Evolutionary conservation across 768 basidiomycete genomes (phyloP).

Genomic region (Chalciporus piperatus): DNA sequence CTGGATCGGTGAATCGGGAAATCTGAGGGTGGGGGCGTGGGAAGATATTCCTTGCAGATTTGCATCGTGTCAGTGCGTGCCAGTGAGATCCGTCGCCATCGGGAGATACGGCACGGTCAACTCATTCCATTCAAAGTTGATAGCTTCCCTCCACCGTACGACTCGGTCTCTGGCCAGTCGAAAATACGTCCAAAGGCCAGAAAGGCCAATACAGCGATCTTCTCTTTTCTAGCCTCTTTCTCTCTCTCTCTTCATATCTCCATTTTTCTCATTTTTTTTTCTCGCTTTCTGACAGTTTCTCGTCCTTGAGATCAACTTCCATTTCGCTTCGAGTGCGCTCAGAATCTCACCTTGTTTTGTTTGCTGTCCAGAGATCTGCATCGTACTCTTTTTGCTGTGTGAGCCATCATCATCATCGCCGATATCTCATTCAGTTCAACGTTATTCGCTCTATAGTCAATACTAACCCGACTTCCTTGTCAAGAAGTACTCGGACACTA

Average conservation of each 20-base stretch:
- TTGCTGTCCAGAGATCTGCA: conserved; percentile 14
- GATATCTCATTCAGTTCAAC: conserved; percentile 17
- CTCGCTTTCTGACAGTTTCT: neutral
- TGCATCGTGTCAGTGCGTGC: conserved; percentile 30
- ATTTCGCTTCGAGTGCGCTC: neutral
- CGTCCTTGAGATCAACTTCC: neutral
- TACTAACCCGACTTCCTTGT: conserved; percentile 1
- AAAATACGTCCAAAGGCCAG: too few relatives aligned
- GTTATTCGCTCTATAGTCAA: conserved; percentile 2
- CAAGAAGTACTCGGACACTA: conserved; percentile 7
- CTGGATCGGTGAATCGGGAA: conserved; percentile 31
- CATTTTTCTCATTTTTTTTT: conserved; percentile 7
- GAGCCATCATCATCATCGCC: conserved; percentile 19
- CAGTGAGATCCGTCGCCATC: conserved; percentile 57
- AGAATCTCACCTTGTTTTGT: neutral
- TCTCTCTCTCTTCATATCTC: conserved; percentile 9
- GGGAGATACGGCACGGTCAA: conserved; percentile 58
- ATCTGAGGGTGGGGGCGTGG: conserved; percentile 24
- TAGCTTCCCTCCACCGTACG: conserved; percentile 1
- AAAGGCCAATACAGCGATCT: neutral
- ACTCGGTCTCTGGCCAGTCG: too few relatives aligned
- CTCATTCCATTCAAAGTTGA: conserved; percentile 13
- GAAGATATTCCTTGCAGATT: conserved; percentile 29
- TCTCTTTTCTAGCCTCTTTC: conserved; percentile 27
- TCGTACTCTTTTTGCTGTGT: conserved; percentile 5